Percentiles rank a stretch among this genome's conserved stretches.
Evolutionary conservation across 495 filamentous ascomycete genomes (phyloP).

Genomic region (Xylaria telfairii): DNA sequence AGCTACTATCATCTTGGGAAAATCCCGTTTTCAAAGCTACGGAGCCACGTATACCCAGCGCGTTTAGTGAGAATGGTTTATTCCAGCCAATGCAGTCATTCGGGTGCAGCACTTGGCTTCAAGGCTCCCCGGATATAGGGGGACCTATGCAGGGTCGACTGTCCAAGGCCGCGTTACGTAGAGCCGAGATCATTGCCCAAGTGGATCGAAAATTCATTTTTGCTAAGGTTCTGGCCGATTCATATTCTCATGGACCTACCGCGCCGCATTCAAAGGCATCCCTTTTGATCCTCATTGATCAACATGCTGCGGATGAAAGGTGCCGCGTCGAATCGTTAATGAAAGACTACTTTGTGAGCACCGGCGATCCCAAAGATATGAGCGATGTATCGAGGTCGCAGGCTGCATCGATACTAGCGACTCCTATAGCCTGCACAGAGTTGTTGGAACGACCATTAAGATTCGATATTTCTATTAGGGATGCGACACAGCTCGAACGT

Average conservation of each 20-base stretch:
- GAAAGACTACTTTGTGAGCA: slow-evolving; percentile 42
- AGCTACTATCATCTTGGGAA: slow-evolving; percentile 44
- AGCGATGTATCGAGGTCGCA: slow-evolving; percentile 10
- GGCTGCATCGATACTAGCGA: slow-evolving; percentile 24
- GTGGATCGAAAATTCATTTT: slow-evolving; percentile 93
- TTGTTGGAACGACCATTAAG: slow-evolving; percentile 58
- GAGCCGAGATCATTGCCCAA: slow-evolving; percentile 74
- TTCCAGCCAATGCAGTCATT: slow-evolving; percentile 37
- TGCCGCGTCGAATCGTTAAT: slow-evolving; percentile 77
- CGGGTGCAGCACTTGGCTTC: slow-evolving; percentile 21
- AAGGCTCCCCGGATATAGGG: slow-evolving; percentile 14
- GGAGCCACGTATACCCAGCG: slow-evolving; percentile 46
- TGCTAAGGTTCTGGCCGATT: slow-evolving; percentile 53
- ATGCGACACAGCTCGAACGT: slow-evolving; percentile 60
- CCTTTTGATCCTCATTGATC: slow-evolving; percentile 80
- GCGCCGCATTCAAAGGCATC: slow-evolving; percentile 12
- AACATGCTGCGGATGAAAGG: slow-evolving; percentile 94
- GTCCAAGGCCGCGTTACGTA: slow-evolving; percentile 67
- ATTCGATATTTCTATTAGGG: slow-evolving; percentile 66
- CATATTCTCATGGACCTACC: slow-evolving; percentile 23
- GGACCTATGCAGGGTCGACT: slow-evolving; percentile 59
- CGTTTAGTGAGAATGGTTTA: slow-evolving; percentile 36
- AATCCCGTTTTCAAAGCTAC: slow-evolving; percentile 48
- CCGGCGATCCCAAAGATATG: background rate
- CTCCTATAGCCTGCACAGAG: slow-evolving; percentile 26